Base-by-base conservation (phyloP, 2,329 filamentous ascomycete genomes). In the Cadophora sp. region DNA sequence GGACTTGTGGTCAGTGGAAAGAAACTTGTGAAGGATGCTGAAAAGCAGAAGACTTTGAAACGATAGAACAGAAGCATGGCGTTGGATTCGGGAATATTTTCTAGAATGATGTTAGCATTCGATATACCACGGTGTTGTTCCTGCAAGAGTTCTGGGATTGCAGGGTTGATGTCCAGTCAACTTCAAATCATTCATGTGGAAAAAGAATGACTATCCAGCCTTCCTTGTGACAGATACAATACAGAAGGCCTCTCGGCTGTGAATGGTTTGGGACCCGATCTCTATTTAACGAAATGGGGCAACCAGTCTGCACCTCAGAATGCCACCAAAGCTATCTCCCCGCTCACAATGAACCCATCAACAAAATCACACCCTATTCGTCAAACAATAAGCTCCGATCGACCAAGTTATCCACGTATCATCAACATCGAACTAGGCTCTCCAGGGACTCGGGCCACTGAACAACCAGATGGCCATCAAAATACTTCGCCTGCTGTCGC, bases 21-120 rank as follows among this genome's bases (percentile, higher is more conserved):
- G 78, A 85, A 91, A 73, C 86, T 93, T 72, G 90, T 93, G 48
- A 90, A 89, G 69, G 92, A 96, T 83, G 96, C 94, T 1, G 94
- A 97, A 87, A 99, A 99, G 87, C 95, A 90, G 78, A 90, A 89
- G 83, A 90, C 87, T 6, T 71, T 90, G 74, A 90, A 90, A 81
- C 80, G 87, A 76, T 89, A 74, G 43, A 14, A 20, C 1, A 7
- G 9, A 33, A 16, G n/a, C 20, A 22, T 13, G 36, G 33, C 3
- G 36, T 58, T 58, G 11, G 16, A 4, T 27, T 41, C 8, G 20
- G 20, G 3, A 11, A 3, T 39, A 2, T 11, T 24, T 39, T 24
- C 16, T 22, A 13, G 45, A 22, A 22, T 20, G n/a, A 45, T n/a
- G 43, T 8, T 18, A 45, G 16, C n/a, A 18, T 18, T 45, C 16